Evolutionary conservation across 2,329 filamentous ascomycete species (phyloP), one percentile per base, ranked within the genome.

Genomic region (Hyphodiscus sp.): DNA sequence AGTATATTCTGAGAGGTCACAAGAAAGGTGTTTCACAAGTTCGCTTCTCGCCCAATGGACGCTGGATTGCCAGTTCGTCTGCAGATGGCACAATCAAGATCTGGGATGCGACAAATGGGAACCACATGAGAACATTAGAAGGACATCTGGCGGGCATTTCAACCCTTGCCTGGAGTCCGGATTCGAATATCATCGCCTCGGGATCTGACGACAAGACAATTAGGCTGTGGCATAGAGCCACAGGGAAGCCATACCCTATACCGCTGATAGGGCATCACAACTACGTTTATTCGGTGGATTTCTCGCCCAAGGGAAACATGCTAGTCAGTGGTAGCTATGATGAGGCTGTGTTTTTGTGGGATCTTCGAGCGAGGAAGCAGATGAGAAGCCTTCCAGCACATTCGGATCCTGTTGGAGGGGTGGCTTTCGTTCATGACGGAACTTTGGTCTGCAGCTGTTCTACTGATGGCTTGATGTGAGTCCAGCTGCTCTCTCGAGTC

Each of bases 281-380:
- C 71, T 97, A 97, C 70, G 86, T 99, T 30, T 96, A 95, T 71
- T 90, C 87, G 49, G 76, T 99, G 33, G 91, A 91, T 6, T 97
- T 97, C 70, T 92, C 89, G n/a, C 94, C 94, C 1, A 97, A 96
- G 70, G 94, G 94, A 20, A 99, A 99, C 67, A 96, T 97, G 67
- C 80, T 99, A 33, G 94, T 91, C 16, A 95, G 89, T 61, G 94
- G 94, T 13, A 95, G 89, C 59, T 97, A 96, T 71, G 94, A 99
- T 62, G 94, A 99, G 74, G 94, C 94, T 4, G 90, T 99, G 0
- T 96, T 96, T 60, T 73, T 99, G 5, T 99, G 94, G 94, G 94
- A 99, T 69, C 89, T 97, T 15, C 81, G 94, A 15, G 89, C 90
- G 0, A 91, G 90, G 0, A 78, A 86, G 20, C 76, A 94, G 33